Percentiles rank a stretch among this genome's conserved stretches.
Evolutionary conservation across 805 yeast species (phyloP).

Genomic region (Myxozyma vanderwaltii): DNA sequence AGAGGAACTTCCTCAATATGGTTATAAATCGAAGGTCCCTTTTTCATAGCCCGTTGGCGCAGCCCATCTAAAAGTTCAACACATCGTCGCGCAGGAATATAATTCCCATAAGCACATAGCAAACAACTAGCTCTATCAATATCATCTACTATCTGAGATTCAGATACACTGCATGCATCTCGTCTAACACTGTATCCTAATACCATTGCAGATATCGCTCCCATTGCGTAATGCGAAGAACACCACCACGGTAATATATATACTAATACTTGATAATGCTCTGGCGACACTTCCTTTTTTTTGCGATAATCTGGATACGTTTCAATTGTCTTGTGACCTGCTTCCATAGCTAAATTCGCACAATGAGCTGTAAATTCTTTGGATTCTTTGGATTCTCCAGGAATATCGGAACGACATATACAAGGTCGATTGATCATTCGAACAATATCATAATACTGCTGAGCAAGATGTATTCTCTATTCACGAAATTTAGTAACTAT

Average conservation of each 20-base stretch:
- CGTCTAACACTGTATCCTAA: constrained; percentile 12
- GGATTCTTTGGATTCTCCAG: constrained; percentile 22
- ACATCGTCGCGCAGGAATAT: constrained; percentile 2
- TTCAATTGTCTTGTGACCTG: constrained; percentile 18
- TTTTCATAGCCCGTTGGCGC: constrained; percentile 9
- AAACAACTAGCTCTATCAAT: constrained; percentile 10
- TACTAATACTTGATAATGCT: neutral
- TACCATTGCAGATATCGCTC: constrained; percentile 25
- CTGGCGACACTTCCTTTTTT: neutral
- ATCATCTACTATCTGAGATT: constrained; percentile 4
- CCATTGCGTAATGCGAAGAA: constrained; percentile 16
- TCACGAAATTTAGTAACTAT: too few relatives aligned
- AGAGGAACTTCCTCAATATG: neutral
- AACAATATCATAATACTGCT: constrained; percentile 12
- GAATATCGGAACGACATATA: constrained; percentile 18
- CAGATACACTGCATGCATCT: constrained; percentile 3
- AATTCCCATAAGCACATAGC: constrained; percentile 1
- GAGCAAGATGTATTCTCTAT: constrained; percentile 15
- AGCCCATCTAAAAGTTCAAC: constrained; percentile 2
- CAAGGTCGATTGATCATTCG: constrained; percentile 27
- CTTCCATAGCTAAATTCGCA: constrained; percentile 19
- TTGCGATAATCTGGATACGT: constrained; percentile 11
- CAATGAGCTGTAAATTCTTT: constrained; percentile 3
- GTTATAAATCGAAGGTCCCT: neutral
- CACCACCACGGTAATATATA: constrained; percentile 24